Evolutionary conservation across 2,329 filamentous ascomycete genomes (phyloP).

Genomic region (Botrytis paeoniae): DNA sequence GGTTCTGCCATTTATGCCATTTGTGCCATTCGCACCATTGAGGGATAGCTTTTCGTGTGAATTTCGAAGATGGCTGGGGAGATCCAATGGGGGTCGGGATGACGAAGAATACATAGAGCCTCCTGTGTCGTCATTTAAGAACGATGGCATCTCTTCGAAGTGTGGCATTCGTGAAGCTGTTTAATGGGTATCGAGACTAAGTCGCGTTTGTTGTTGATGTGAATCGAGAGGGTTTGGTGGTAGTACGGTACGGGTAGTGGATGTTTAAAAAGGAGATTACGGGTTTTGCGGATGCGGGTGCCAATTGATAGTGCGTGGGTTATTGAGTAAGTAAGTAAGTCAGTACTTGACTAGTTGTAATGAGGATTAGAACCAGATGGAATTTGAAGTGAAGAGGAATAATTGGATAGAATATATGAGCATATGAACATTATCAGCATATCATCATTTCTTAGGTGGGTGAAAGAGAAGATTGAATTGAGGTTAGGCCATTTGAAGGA

Average conservation of each 20-base stretch:
- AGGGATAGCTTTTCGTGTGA: slow-evolving; percentile 36
- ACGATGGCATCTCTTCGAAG: slow-evolving; percentile 50
- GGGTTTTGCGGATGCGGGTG: slow-evolving; percentile 11
- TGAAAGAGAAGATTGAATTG: not conserved
- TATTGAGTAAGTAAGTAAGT: not conserved
- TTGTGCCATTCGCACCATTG: slow-evolving; percentile 14
- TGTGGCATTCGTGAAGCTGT: slow-evolving; percentile 41
- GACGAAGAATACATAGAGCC: slow-evolving; percentile 34
- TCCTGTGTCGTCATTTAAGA: slow-evolving; percentile 45
- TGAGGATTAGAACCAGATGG: not conserved
- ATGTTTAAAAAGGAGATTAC: slow-evolving; percentile 14
- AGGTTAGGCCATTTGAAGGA: not conserved
- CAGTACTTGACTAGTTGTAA: not conserved
- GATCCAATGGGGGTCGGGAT: slow-evolving; percentile 33
- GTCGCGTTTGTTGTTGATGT: slow-evolving; percentile 26
- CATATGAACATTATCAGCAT: slow-evolving; percentile 11
- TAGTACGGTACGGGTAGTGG: not conserved
- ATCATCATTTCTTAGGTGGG: slow-evolving; percentile 20
- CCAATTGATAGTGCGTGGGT: slow-evolving; percentile 9
- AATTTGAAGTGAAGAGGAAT: slow-evolving; percentile 6
- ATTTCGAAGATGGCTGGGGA: slow-evolving; percentile 40
- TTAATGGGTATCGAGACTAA: slow-evolving; percentile 30
- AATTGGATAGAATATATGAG: slow-evolving; percentile 25
- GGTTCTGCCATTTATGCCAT: slow-evolving; percentile 30
- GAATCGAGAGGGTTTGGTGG: slow-evolving; percentile 1